Percentiles rank a stretch among this genome's conserved stretches.
Conservation (phyloP, 2,329 filamentous ascomycete genomes). For the Xylaria sp. region DNA sequence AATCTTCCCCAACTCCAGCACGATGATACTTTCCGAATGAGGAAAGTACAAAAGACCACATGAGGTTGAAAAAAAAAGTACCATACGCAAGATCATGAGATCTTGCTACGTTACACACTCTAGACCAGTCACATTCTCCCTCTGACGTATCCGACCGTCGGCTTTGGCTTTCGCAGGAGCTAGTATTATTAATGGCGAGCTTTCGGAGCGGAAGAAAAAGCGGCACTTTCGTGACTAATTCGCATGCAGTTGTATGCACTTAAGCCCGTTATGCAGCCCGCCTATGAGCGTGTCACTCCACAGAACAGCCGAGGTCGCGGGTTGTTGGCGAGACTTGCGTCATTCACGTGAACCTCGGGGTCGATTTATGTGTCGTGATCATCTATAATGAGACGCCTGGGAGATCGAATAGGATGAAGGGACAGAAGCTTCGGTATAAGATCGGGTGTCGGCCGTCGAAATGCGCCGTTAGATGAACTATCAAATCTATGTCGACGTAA, state of each 20-base stretch:
- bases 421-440: background rate
- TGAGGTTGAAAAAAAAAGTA: conserved; percentile 38
- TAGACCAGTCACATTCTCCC: conserved; percentile 30
- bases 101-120: conserved; percentile 39
- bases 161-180: conserved; percentile 22
- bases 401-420: background rate
- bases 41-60: conserved; percentile 39
- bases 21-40: conserved; percentile 42
- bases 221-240: conserved; percentile 10
- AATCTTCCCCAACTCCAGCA: conserved; percentile 17
- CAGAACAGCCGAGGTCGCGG: conserved; percentile 21
- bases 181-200: conserved; percentile 24
- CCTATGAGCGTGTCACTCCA: conserved; percentile 13
- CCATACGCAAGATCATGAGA: conserved; percentile 43
- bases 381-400: background rate
- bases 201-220: conserved; percentile 10
- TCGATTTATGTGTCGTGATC: background rate
- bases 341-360: background rate
- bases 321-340: background rate
- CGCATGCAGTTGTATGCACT: conserved; percentile 12
- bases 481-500: background rate
- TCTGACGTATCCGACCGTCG: conserved; percentile 29
- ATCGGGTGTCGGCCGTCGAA: background rate
- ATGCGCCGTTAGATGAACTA: background rate
- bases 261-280: conserved; percentile 12